Evolutionary conservation across 2,329 filamentous ascomycete species (phyloP), one percentile per base, ranked within the genome.

Genomic region (Ploettnerulaceae sp.): DNA sequence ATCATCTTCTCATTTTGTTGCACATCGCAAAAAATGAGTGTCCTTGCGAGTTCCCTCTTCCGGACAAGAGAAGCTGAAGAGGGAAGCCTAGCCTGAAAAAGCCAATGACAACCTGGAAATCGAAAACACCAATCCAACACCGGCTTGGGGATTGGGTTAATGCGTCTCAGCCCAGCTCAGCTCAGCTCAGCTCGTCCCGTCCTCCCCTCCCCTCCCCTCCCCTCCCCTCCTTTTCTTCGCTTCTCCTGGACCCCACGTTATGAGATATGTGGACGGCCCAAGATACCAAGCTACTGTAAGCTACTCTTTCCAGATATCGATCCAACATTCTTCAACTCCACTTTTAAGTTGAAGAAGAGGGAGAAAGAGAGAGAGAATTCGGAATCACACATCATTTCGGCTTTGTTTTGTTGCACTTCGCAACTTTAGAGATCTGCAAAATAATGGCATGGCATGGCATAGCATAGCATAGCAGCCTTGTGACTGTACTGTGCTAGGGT

Each of bases 391-490:
- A 21, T 12, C 11, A 24, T 35, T 4, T 43, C 18, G 7, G 3
- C 14, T 17, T 4, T 7, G 20, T 6, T 42, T 33, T 49, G 47
- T 38, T 49, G 47, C 47, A 46, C n/a, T 7, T 45, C 42, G 47
- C 25, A 37, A 5, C 24, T 33, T 38, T 7, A 9, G 25, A 8
- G 47, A 49, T 49, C 41, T 14, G 28, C 47, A 45, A 15, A 8
- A 12, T 36, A 24, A 9, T 28, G 36, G n/a, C 32, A 26, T 29
- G 18, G 34, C 32, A 20, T 25, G n/a, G n/a, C n/a, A n/a, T n/a
- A n/a, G n/a, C n/a, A n/a, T n/a, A n/a, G n/a, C n/a, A n/a, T n/a
- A n/a, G n/a, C n/a, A n/a, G n/a, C n/a, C n/a, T n/a, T n/a, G 15
- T 22, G 7, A 8, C 15, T 22, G 17, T 18, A 12, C 8, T 22